Percentiles rank a stretch among this genome's conserved stretches.
Evolutionary conservation across 169 alveolate species (phyloP).

Genomic region (Plasmodium sp.): DNA sequence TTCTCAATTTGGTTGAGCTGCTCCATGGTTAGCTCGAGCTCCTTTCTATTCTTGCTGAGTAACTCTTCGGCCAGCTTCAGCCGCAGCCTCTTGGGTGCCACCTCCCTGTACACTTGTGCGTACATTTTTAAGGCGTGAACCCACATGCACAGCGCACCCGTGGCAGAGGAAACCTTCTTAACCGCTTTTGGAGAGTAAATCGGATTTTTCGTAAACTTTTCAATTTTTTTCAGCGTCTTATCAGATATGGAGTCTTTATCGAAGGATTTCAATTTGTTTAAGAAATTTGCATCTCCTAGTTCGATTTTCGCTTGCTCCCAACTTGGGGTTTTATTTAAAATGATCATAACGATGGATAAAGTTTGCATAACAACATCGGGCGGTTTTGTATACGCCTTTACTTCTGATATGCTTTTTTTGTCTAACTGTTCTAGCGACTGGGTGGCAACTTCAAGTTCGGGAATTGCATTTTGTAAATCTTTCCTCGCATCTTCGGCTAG

Average conservation of each 20-base stretch:
- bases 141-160: constrained; percentile 96
- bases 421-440: constrained; percentile 96
- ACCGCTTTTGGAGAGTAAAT: constrained; percentile 92
- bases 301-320: constrained; percentile 96
- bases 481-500: constrained; percentile 96
- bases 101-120: constrained; percentile 95
- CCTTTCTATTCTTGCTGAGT: constrained; percentile 87
- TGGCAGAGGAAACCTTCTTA: constrained; percentile 92
- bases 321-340: constrained; percentile 92
- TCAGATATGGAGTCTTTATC: constrained; percentile 93
- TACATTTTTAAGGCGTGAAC: constrained; percentile 96
- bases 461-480: constrained; percentile 96
- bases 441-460: constrained; percentile 96
- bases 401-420: constrained; percentile 95
- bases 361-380: constrained; percentile 94
- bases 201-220: constrained; percentile 90
- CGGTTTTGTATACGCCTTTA: constrained; percentile 91
- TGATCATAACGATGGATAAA: constrained; percentile 95
- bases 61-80: constrained; percentile 91
- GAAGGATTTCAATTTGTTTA: constrained; percentile 89
- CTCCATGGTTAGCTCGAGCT: constrained; percentile 88
- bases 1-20: constrained; percentile 78
- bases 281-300: constrained; percentile 94
- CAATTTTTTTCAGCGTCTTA: constrained; percentile 90
- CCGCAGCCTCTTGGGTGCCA: constrained; percentile 97